Evolutionary conservation across 257 asterid species (phyloP).

Genomic region (Gentiana macrophylla): DNA sequence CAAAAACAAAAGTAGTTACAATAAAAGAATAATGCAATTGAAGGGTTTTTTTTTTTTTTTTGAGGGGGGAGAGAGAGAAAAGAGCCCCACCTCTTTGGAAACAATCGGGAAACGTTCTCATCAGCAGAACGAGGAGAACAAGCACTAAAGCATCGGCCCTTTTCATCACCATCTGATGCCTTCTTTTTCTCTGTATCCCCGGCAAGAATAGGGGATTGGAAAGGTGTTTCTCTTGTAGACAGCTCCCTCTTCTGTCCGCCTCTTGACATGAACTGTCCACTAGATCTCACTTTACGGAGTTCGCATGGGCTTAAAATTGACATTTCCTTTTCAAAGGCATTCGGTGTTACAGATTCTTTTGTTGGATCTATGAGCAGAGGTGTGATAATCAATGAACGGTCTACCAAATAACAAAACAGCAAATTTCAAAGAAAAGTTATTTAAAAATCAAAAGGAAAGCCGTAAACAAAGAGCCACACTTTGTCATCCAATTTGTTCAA

Average conservation of each 20-base stretch:
- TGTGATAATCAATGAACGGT: too few relatives aligned
- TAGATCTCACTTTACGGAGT: conserved; percentile 17
- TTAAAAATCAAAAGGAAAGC: background rate
- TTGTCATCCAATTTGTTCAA: conserved; percentile 29
- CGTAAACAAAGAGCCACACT: conserved; percentile 13
- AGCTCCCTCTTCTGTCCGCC: conserved; percentile 18
- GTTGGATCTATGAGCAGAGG: too few relatives aligned
- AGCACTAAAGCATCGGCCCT: conserved; percentile 17
- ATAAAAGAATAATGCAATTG: too few relatives aligned
- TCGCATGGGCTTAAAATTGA: conserved; percentile 23
- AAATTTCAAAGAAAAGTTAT: conserved; percentile 9
- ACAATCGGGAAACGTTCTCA: conserved; percentile 18
- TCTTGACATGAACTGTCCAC: conserved; percentile 13
- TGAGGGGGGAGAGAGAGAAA: too few relatives aligned
- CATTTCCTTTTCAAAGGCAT: conserved; percentile 10
- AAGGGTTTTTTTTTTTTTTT: too few relatives aligned
- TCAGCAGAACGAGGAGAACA: conserved; percentile 19
- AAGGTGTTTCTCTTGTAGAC: conserved; percentile 40
- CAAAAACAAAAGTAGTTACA: too few relatives aligned
- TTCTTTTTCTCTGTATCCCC: conserved; percentile 17
- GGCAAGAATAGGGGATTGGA: conserved; percentile 34
- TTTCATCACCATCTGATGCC: conserved; percentile 24
- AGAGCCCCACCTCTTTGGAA: conserved; percentile 26
- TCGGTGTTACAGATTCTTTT: too few relatives aligned
- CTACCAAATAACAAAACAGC: too few relatives aligned